Conservation (phyloP, 192 early-diverging fungal species). For the Coemansia sp. region DNA sequence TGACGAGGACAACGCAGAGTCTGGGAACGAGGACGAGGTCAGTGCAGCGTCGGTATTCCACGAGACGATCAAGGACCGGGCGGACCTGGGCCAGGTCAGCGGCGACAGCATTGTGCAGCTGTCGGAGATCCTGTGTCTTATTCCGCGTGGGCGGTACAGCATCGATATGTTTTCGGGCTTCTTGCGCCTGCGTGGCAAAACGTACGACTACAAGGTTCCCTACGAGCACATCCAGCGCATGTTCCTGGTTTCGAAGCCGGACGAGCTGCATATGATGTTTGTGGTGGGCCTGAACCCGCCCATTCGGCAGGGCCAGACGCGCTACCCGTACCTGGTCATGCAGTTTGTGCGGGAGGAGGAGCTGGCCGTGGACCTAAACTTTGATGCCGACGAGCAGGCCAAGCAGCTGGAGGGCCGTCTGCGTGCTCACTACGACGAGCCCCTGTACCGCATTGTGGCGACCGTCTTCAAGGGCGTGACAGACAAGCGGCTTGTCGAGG, state of each 20-base stretch:
- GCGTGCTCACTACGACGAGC: slow-evolving; percentile 78
- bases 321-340: slow-evolving; percentile 91
- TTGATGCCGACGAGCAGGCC: slow-evolving; percentile 70
- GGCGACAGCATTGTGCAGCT: slow-evolving; percentile 89
- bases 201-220: slow-evolving; percentile 95
- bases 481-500: slow-evolving; percentile 66
- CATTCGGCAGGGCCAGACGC: slow-evolving; percentile 92
- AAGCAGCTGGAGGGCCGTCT: slow-evolving; percentile 70
- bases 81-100: slow-evolving; percentile 78
- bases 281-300: slow-evolving; percentile 95
- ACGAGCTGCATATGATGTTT: slow-evolving; percentile 88
- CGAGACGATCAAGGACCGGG: slow-evolving; percentile 86
- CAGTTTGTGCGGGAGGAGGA: slow-evolving; percentile 95
- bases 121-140: slow-evolving; percentile 81
- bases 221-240: slow-evolving; percentile 79
- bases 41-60: slow-evolving; percentile 70
- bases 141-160: slow-evolving; percentile 90
- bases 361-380: slow-evolving; percentile 69
- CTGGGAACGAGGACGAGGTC: slow-evolving; percentile 58
- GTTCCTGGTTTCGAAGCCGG: slow-evolving; percentile 88
- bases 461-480: slow-evolving; percentile 81
- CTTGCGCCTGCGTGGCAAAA: slow-evolving; percentile 92
- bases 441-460: slow-evolving; percentile 77
- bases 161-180: slow-evolving; percentile 89
- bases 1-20: slow-evolving; percentile 19